phyloP scores from a whole-genome alignment of 2,329 filamentous ascomycete genomes.

The Colletotrichum ledebouriae region DNA sequence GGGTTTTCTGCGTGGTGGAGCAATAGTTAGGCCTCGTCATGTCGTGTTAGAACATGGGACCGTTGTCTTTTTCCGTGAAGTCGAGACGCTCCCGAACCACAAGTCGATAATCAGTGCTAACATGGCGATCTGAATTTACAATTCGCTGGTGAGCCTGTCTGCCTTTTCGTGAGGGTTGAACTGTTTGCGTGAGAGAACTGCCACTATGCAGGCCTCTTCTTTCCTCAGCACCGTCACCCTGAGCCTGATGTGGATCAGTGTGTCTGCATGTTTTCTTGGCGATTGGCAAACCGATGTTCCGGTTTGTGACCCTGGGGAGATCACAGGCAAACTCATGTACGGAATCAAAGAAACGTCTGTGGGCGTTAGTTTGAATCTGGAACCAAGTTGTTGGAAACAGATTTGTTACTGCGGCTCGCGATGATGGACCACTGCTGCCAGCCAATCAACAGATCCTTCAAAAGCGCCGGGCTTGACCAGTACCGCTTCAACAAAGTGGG shows the following conservation, averaged over 20 bases:
- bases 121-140: background rate
- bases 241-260: conserved; percentile 13
- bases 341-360: background rate
- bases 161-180: too few relatives aligned
- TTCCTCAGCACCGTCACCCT: conserved; percentile 6
- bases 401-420: background rate
- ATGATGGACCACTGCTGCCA: background rate
- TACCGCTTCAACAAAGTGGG: background rate
- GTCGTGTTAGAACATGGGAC: background rate
- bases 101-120: background rate
- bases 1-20: conserved; percentile 17
- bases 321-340: background rate
- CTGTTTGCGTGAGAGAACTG: too few relatives aligned
- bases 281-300: background rate
- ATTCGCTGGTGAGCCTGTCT: background rate
- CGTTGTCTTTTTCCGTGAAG: background rate
- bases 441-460: background rate
- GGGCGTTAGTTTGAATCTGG: background rate
- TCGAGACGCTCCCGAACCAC: background rate
- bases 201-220: background rate
- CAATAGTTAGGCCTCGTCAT: conserved; percentile 12
- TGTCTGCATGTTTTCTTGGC: conserved; percentile 8
- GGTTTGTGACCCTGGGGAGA: conserved; percentile 1
- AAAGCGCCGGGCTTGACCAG: too few relatives aligned
- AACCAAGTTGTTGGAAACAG: background rate